Evolutionary conservation across 345 rosid species (phyloP).

Genomic region (Populus davidiana): DNA sequence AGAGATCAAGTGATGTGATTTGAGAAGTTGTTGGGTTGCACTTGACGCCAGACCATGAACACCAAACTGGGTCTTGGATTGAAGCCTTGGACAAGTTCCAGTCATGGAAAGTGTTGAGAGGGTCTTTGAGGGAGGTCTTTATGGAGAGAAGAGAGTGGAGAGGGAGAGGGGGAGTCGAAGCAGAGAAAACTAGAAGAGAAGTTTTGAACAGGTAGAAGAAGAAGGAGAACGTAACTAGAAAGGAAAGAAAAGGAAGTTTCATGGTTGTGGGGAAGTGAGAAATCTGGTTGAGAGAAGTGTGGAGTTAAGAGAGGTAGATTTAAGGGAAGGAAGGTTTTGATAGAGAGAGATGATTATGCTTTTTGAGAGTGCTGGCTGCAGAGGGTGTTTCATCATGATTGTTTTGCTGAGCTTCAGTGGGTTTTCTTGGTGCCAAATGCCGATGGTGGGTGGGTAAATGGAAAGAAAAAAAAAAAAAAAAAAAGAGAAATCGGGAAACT

Average conservation of each 20-base stretch:
- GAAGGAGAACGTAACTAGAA: conserved; percentile 26
- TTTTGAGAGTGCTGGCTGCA: conserved; percentile 51
- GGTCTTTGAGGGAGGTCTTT: conserved; percentile 61
- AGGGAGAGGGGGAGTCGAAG: conserved; percentile 49
- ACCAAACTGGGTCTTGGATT: conserved; percentile 50
- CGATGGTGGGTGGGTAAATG: conserved; percentile 14
- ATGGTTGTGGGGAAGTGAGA: conserved; percentile 43
- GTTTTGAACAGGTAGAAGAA: conserved; percentile 45
- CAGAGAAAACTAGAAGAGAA: conserved; percentile 25
- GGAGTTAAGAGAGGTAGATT: conserved; percentile 42
- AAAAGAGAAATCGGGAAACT: neutral
- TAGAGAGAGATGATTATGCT: conserved; percentile 34
- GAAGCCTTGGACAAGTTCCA: conserved; percentile 58
- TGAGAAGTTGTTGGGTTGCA: conserved; percentile 55
- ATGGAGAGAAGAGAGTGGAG: conserved; percentile 67
- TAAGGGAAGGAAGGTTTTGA: conserved; percentile 46
- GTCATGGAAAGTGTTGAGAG: conserved; percentile 54
- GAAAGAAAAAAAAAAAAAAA: neutral
- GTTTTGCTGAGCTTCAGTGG: conserved; percentile 30
- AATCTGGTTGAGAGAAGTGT: conserved; percentile 23
- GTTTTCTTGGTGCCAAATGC: conserved; percentile 9
- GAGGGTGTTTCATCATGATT: conserved; percentile 60
- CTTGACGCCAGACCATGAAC: conserved; percentile 81
- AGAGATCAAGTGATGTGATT: conserved; percentile 71
- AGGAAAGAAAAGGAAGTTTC: conserved; percentile 46